Evolutionary conservation across 2,329 filamentous ascomycete genomes (phyloP).

Genomic region (Colletotrichum orchidophilum): DNA sequence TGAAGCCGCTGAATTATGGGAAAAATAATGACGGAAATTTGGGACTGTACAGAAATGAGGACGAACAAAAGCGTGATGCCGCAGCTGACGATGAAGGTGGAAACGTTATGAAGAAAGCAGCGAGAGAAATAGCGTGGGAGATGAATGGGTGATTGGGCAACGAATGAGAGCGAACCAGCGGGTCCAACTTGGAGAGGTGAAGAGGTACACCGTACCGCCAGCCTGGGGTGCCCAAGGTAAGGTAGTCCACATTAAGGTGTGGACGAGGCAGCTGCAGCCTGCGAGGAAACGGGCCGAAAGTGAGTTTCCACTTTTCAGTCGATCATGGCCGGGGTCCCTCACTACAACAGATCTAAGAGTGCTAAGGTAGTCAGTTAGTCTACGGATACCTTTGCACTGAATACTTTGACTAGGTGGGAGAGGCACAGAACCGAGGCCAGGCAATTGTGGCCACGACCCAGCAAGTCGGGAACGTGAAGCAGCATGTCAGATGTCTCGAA

Average conservation of each 20-base stretch:
- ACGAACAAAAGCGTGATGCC: not conserved
- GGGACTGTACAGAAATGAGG: not conserved
- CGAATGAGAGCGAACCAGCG: slow-evolving; percentile 13
- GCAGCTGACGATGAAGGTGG: not conserved
- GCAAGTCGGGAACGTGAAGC: not conserved
- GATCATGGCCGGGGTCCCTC: not conserved
- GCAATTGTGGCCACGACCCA: not conserved
- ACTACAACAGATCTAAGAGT: not conserved
- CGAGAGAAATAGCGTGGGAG: slow-evolving; percentile 24
- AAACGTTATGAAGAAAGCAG: not conserved
- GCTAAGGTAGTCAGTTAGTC: no score
- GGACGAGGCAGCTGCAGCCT: not conserved
- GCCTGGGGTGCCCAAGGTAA: no score
- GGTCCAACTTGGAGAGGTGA: not conserved
- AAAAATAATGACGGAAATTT: no score
- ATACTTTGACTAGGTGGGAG: no score
- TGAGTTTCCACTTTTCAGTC: slow-evolving; percentile 14
- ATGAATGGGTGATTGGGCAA: not conserved
- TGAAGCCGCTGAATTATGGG: no score
- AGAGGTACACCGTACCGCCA: not conserved
- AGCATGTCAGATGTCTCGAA: not conserved
- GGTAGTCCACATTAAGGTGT: not conserved
- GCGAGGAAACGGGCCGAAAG: slow-evolving; percentile 29
- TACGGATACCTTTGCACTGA: no score
- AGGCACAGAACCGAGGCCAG: not conserved